phyloP scores from a whole-genome alignment of 73 alveolate genomes.

The Paramecium sexaurelia region DNA sequence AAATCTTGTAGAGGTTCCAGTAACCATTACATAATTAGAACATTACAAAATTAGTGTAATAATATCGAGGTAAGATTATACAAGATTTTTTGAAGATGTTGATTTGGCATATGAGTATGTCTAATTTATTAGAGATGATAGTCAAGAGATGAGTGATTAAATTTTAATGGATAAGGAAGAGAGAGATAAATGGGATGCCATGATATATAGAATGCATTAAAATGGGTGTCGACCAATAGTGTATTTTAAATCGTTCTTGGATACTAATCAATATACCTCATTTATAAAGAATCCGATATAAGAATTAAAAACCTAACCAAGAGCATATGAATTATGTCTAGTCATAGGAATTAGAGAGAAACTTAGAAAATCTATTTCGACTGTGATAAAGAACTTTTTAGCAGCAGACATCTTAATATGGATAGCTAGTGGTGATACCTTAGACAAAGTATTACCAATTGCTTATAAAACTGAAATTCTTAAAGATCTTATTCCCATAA shows the following conservation, averaged over 20 bases:
- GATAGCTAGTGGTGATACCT: slow-evolving; percentile 50
- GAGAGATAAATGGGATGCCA: not conserved
- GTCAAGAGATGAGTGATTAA: slow-evolving; percentile 16
- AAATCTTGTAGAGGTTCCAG: not conserved
- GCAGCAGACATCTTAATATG: not conserved
- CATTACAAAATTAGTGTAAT: slow-evolving; percentile 37
- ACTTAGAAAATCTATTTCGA: not conserved
- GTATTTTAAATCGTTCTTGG: not conserved
- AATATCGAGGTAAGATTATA: not conserved
- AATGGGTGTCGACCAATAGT: slow-evolving; percentile 34
- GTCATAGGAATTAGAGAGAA: slow-evolving; percentile 29
- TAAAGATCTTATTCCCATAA: not conserved
- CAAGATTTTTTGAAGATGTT: not conserved
- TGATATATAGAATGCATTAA: not conserved
- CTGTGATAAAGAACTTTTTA: not conserved
- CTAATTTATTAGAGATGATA: slow-evolving; percentile 46
- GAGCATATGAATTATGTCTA: not conserved
- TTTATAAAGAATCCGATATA: not conserved
- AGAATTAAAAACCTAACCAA: not conserved
- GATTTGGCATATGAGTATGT: slow-evolving; percentile 4
- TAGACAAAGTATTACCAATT: not conserved
- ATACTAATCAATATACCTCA: not conserved
- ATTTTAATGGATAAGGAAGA: not conserved
- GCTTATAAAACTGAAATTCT: slow-evolving; percentile 26
- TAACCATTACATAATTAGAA: not conserved